Conservation (phyloP, 768 basidiomycete species). For the Panaeolus papilionaceus region DNA sequence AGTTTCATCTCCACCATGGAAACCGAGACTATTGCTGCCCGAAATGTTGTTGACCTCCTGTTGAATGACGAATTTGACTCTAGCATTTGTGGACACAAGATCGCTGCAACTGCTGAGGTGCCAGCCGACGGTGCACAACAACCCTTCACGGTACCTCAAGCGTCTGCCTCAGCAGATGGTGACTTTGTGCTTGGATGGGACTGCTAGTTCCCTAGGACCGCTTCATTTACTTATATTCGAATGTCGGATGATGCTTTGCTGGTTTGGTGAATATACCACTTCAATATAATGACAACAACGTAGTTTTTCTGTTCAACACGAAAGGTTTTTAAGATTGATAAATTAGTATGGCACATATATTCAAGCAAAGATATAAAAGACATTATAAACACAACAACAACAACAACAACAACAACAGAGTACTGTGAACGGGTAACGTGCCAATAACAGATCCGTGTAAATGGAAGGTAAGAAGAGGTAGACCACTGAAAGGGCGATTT, state of each 20-base stretch:
- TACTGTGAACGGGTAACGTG: neutral
- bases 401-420: neutral
- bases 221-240: conserved; percentile 18
- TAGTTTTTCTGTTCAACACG: neutral
- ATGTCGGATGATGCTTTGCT: neutral
- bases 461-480: neutral
- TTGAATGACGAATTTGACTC: conserved; percentile 74
- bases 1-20: conserved; percentile 95
- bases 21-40: conserved; percentile 83
- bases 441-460: neutral
- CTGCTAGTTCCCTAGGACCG: conserved; percentile 47
- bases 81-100: conserved; percentile 65
- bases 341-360: conserved; percentile 20
- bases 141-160: neutral
- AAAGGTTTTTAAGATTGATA: neutral
- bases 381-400: neutral
- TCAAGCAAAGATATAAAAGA: conserved; percentile 17
- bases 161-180: conserved; percentile 24
- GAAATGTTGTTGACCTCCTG: conserved; percentile 84
- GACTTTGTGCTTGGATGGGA: conserved; percentile 79
- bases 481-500: neutral
- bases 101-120: conserved; percentile 23
- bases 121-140: conserved; percentile 19
- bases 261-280: neutral
- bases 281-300: neutral